phyloP scores from a whole-genome alignment of 768 basidiomycete species.

The Pleurotus sapidus region DNA sequence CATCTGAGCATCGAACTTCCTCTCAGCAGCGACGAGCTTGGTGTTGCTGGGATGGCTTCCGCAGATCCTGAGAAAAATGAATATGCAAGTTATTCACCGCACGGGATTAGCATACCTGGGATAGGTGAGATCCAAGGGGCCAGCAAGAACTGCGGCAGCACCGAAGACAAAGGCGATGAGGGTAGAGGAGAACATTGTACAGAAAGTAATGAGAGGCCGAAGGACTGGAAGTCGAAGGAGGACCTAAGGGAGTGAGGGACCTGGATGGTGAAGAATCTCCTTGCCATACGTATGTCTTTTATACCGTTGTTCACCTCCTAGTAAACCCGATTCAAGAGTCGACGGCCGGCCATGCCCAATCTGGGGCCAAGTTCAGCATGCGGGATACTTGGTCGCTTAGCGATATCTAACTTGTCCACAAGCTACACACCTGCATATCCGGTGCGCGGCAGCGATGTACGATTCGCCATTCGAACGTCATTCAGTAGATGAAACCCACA shows the following conservation, averaged over 20 bases:
- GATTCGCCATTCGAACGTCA: conserved; percentile 7
- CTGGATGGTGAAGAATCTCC: neutral
- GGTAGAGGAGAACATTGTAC: conserved; percentile 24
- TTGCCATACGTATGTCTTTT: neutral
- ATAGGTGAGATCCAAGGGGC: conserved; percentile 17
- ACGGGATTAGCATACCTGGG: conserved; percentile 17
- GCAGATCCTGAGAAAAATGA: conserved; percentile 27
- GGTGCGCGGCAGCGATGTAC: conserved; percentile 1
- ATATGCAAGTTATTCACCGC: neutral
- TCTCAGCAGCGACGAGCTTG: conserved; percentile 32
- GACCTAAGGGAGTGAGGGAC: neutral
- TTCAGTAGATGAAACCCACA: neutral
- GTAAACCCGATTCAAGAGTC: neutral
- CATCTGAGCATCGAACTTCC: conserved; percentile 38
- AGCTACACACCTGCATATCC: neutral
- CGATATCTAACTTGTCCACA: conserved; percentile 3
- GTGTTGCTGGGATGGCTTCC: conserved; percentile 35
- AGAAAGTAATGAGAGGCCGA: neutral
- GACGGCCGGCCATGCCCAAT: neutral
- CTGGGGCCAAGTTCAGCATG: conserved; percentile 3
- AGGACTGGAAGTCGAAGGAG: neutral
- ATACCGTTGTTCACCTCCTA: neutral
- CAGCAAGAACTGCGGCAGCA: conserved; percentile 23
- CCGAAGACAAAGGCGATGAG: conserved; percentile 25
- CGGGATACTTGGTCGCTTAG: conserved; percentile 5